Percentiles rank a stretch among this genome's conserved stretches.
These are phyloP conservation scores for Panaeolus papilionaceus DNA, from an alignment of 768 basidiomycete genomes.

Conservation along the genomic window DNA sequence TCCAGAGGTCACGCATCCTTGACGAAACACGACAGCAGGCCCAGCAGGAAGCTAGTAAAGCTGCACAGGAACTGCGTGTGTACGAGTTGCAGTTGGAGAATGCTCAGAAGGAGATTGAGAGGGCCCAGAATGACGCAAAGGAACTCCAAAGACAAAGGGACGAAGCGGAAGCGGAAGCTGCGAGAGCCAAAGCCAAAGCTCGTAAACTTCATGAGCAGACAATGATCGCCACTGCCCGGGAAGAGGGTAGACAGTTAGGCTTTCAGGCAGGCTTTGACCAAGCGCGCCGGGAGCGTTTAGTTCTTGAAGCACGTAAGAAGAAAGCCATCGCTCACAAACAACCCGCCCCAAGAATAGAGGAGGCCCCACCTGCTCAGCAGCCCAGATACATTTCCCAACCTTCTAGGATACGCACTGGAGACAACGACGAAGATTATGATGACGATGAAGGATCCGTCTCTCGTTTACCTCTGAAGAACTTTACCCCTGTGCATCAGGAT, in stretches of 20 bases:
- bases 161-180: conserved; percentile 62
- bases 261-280: conserved; percentile 54
- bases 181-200: conserved; percentile 55
- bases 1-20: conserved; percentile 39
- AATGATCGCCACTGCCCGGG: conserved; percentile 56
- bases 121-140: conserved; percentile 55
- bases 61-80: conserved; percentile 42
- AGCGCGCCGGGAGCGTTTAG: conserved; percentile 38
- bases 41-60: conserved; percentile 43
- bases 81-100: conserved; percentile 47
- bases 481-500: conserved; percentile 17
- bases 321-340: conserved; percentile 1
- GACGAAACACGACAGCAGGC: conserved; percentile 43
- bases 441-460: conserved; percentile 28
- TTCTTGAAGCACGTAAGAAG: conserved; percentile 26
- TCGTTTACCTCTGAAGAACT: conserved; percentile 21
- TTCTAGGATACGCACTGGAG: conserved; percentile 21
- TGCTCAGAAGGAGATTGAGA: conserved; percentile 55
- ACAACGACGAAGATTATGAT: conserved; percentile 20
- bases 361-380: not conserved
- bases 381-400: conserved; percentile 3
- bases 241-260: conserved; percentile 61
- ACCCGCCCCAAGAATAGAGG: not conserved
- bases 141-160: conserved; percentile 57
- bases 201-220: conserved; percentile 57